A percentile compares a stretch with the other conserved stretches of the same genome.
Evolutionary conservation across 2,329 filamentous ascomycete species (phyloP).

Genomic region (Fusarium proliferatum): DNA sequence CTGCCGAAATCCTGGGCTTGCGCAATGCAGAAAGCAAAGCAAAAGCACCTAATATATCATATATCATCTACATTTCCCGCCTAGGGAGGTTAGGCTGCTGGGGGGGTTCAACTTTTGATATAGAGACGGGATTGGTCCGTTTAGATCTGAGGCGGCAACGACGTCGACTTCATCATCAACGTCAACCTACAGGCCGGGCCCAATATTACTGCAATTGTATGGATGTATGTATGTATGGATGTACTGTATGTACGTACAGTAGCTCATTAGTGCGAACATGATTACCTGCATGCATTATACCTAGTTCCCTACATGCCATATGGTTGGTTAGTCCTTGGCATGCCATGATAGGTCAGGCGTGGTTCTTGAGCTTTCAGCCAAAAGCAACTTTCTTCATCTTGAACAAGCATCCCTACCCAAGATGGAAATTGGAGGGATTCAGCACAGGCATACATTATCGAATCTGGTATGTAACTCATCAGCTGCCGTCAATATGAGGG

Average conservation of each 20-base stretch:
- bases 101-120: background rate
- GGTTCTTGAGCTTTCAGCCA: slow-evolving; percentile 10
- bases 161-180: background rate
- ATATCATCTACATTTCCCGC: slow-evolving; percentile 7
- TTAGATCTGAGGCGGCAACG: background rate
- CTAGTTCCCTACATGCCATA: slow-evolving; percentile 1
- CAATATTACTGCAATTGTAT: background rate
- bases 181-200: background rate
- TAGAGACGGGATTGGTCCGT: slow-evolving; percentile 10
- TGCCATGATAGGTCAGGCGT: slow-evolving; percentile 18
- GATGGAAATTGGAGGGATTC: background rate
- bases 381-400: slow-evolving; percentile 19
- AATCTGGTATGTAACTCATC: slow-evolving; percentile 24
- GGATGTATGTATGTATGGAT: background rate
- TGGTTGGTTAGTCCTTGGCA: slow-evolving; percentile 8
- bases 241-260: background rate
- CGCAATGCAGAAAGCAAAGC: slow-evolving; percentile 11
- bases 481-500: background rate
- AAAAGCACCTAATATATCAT: slow-evolving; percentile 7
- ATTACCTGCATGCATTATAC: slow-evolving; percentile 31
- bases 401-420: slow-evolving; percentile 1
- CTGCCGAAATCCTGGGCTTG: slow-evolving; percentile 13
- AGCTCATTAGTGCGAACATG: slow-evolving; percentile 32
- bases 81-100: background rate
- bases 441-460: background rate